These are phyloP conservation scores for Cercospora nicotianae DNA, from an alignment of 2,329 filamentous ascomycete species.

Conservation along the genomic window DNA sequence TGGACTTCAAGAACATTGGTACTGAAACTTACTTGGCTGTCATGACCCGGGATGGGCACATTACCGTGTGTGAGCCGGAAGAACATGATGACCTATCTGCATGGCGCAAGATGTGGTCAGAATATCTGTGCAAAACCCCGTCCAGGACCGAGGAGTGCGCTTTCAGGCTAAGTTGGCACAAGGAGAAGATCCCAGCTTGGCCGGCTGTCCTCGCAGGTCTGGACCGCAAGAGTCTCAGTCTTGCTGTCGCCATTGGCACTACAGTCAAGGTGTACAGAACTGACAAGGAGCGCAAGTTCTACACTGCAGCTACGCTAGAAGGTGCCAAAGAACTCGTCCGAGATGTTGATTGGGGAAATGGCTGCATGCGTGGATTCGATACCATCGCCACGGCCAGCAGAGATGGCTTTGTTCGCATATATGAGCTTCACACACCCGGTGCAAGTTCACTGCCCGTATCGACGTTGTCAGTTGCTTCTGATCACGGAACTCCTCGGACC, in stretches of 20 bases:
- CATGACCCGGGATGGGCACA: slow-evolving; percentile 75
- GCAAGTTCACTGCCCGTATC: slow-evolving; percentile 25
- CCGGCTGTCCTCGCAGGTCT: slow-evolving; percentile 77
- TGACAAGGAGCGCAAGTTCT: slow-evolving; percentile 73
- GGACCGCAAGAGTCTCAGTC: slow-evolving; percentile 70
- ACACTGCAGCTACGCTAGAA: slow-evolving; percentile 73
- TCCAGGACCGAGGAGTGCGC: slow-evolving; percentile 79
- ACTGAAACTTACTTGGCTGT: slow-evolving; percentile 83
- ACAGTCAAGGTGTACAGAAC: slow-evolving; percentile 81
- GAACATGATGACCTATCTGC: slow-evolving; percentile 77
- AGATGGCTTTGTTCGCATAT: slow-evolving; percentile 87
- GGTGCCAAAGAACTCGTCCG: slow-evolving; percentile 72
- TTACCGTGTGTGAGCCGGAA: slow-evolving; percentile 81
- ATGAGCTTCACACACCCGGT: slow-evolving; percentile 67
- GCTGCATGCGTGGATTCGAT: slow-evolving; percentile 86
- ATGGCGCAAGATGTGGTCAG: slow-evolving; percentile 73
- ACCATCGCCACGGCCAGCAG: slow-evolving; percentile 89
- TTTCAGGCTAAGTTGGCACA: slow-evolving; percentile 85
- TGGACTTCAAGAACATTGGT: slow-evolving; percentile 83
- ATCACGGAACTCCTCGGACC: slow-evolving; percentile 15
- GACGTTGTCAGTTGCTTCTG: slow-evolving; percentile 23
- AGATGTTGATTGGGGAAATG: slow-evolving; percentile 89
- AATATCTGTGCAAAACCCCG: slow-evolving; percentile 69
- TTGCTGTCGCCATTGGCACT: slow-evolving; percentile 86
- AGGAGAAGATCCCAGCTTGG: slow-evolving; percentile 79